These are phyloP conservation scores for Candida sphagnicola DNA, from an alignment of 805 yeast genomes.

Conservation along the genomic window DNA sequence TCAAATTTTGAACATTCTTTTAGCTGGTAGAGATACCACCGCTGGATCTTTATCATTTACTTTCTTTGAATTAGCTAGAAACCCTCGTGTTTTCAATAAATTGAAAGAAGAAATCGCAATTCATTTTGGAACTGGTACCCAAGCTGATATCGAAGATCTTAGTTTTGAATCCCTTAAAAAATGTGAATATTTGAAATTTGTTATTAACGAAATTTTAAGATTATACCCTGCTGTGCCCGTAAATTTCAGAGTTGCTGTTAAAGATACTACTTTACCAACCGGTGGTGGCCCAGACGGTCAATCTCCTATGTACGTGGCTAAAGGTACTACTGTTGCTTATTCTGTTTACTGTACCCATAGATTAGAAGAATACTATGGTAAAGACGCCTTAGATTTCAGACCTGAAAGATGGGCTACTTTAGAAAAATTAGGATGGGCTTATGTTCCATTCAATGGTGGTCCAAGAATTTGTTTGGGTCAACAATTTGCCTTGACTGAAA, in stretches of 20 bases:
- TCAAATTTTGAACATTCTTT: conserved; percentile 34
- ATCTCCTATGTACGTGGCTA: conserved; percentile 38
- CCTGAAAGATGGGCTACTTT: conserved; percentile 49
- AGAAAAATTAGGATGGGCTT: conserved; percentile 43
- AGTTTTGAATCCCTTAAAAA: conserved; percentile 30
- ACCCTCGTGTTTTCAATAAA: conserved; percentile 25
- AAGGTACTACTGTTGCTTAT: conserved; percentile 42
- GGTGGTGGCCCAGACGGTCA: conserved; percentile 31
- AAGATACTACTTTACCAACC: conserved; percentile 23
- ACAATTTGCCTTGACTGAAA: conserved; percentile 54
- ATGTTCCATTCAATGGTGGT: conserved; percentile 53
- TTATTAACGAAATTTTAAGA: conserved; percentile 28
- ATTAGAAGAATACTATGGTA: conserved; percentile 36
- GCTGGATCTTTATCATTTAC: conserved; percentile 27
- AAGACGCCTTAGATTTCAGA: conserved; percentile 40
- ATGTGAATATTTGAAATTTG: conserved; percentile 27
- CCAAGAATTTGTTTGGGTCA: conserved; percentile 57
- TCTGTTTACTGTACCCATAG: conserved; percentile 44
- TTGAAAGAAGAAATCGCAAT: conserved; percentile 22
- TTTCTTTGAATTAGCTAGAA: conserved; percentile 27
- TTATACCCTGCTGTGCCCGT: conserved; percentile 33
- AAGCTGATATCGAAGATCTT: conserved; percentile 15
- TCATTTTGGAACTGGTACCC: conserved; percentile 21
- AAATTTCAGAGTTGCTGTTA: conserved; percentile 22
- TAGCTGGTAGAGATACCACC: conserved; percentile 37